phyloP scores from a whole-genome alignment of 257 asterid species.

The Penstemon newberryi region DNA sequence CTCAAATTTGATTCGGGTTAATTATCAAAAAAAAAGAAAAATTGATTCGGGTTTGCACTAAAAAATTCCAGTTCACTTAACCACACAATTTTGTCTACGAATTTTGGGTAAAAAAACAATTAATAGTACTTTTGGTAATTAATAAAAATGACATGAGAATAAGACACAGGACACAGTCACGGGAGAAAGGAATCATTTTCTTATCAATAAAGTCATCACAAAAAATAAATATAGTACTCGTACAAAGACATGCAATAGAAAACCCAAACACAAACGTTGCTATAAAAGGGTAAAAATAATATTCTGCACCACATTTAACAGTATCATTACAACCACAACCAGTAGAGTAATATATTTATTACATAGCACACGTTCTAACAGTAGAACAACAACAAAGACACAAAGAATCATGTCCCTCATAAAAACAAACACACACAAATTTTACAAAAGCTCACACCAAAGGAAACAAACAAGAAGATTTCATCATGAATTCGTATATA shows the following conservation, averaged over 20 bases:
- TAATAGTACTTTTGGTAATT: background rate
- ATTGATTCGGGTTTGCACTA: background rate
- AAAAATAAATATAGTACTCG: slow-evolving; percentile 12
- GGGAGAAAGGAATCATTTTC: slow-evolving; percentile 26
- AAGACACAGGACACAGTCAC: slow-evolving; percentile 11
- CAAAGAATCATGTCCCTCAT: slow-evolving; percentile 17
- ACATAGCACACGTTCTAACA: slow-evolving; percentile 39
- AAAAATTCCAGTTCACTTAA: background rate
- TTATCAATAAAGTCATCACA: slow-evolving; percentile 22
- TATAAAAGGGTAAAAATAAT: background rate
- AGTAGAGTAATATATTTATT: slow-evolving; percentile 24
- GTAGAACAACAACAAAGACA: slow-evolving; percentile 27
- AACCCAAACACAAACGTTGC: background rate
- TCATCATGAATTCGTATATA: slow-evolving; percentile 35
- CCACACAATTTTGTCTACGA: background rate
- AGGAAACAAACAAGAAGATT: slow-evolving; percentile 42
- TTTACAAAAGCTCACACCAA: slow-evolving; percentile 30
- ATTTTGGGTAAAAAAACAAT: background rate
- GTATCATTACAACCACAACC: slow-evolving; percentile 2
- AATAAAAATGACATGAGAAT: background rate
- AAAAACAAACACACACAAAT: slow-evolving; percentile 19
- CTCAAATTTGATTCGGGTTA: background rate
- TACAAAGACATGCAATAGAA: background rate
- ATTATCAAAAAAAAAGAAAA: too few relatives aligned
- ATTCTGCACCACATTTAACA: background rate